Evolutionary conservation across 192 early-diverging fungal species (phyloP).

Genomic region (Pilaira anomala): DNA sequence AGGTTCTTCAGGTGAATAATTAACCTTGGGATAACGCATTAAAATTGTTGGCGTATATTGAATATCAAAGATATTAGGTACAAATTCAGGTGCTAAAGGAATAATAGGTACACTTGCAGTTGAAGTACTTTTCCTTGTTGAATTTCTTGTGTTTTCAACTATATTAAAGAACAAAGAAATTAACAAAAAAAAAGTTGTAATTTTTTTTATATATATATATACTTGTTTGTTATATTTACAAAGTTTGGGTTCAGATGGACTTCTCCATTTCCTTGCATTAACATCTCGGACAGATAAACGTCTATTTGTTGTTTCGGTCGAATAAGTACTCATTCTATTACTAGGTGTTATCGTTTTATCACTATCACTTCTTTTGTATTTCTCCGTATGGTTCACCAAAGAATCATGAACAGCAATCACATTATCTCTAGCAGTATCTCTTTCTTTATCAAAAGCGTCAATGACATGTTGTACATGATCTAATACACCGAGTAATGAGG

Average conservation of each 20-base stretch:
- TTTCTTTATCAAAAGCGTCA: slow-evolving; percentile 35
- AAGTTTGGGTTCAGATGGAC: slow-evolving; percentile 9
- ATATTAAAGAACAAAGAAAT: background rate
- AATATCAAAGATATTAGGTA: slow-evolving; percentile 28
- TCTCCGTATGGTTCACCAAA: background rate
- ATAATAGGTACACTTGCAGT: background rate
- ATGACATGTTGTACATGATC: slow-evolving; percentile 36
- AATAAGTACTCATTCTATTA: background rate
- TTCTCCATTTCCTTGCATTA: slow-evolving; percentile 4
- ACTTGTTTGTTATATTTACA: background rate
- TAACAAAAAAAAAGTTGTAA: background rate
- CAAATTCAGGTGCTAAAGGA: background rate
- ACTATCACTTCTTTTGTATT: slow-evolving; percentile 12
- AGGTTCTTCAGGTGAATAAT: slow-evolving; percentile 21
- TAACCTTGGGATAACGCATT: slow-evolving; percentile 20
- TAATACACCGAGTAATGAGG: slow-evolving; percentile 16
- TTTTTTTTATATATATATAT: no score
- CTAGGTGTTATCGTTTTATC: background rate
- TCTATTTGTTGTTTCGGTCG: no score
- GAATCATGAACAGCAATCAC: slow-evolving; percentile 28
- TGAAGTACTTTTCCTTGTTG: background rate
- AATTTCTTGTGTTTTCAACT: no score
- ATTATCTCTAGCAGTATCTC: slow-evolving; percentile 33
- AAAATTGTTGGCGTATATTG: slow-evolving; percentile 30
- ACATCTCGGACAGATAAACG: no score